phyloP scores from a whole-genome alignment of 176 grass and related monocot genomes.

The Otatea glauca region DNA sequence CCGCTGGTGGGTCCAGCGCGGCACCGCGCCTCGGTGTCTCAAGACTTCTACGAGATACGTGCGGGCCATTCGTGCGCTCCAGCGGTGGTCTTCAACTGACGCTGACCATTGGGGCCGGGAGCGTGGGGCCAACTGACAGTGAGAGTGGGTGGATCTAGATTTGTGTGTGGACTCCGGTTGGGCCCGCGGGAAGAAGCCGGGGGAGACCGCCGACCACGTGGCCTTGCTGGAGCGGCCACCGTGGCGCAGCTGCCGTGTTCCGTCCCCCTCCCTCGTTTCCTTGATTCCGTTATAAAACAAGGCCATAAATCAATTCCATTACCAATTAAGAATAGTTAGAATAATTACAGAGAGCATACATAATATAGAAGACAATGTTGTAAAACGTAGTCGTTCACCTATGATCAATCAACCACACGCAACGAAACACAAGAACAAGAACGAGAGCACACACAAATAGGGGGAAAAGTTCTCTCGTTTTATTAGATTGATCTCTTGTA shows the following conservation, averaged over 20 bases:
- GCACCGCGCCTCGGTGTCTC: conserved; percentile 46
- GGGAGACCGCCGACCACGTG: conserved; percentile 51
- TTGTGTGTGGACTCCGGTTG: neutral
- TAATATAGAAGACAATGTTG: no score
- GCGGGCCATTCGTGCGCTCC: neutral
- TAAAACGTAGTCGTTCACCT: no score
- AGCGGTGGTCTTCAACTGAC: fast-evolving
- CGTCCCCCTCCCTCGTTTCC: neutral
- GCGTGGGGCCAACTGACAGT: neutral
- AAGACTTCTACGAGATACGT: conserved; percentile 40
- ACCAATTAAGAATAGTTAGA: no score
- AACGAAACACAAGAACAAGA: no score
- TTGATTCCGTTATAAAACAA: neutral
- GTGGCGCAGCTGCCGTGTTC: conserved; percentile 47
- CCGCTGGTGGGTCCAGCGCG: neutral
- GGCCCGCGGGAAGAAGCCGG: neutral
- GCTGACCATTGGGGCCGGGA: fast-evolving
- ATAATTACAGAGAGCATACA: no score
- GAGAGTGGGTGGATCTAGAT: fast-evolving
- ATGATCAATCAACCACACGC: no score
- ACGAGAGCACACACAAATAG: no score
- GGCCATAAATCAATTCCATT: no score
- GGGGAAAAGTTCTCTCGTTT: no score
- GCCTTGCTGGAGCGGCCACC: conserved; percentile 50
- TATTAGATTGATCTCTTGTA: no score